Conservation (phyloP, 2,329 filamentous ascomycete species). For the Zalaria sp. region DNA sequence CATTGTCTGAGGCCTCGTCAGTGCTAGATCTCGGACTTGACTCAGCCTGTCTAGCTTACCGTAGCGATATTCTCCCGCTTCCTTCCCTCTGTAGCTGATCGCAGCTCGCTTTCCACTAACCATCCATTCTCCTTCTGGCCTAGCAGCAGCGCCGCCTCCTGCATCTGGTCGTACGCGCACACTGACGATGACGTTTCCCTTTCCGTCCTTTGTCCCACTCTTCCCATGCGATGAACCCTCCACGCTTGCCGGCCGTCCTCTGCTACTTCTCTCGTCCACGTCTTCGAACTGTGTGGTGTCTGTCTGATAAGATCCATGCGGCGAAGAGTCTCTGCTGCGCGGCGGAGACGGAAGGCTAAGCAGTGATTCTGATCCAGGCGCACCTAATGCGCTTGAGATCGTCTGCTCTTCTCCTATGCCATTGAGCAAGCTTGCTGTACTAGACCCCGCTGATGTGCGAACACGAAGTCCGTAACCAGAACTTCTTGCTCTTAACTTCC, state of each 20-base stretch:
- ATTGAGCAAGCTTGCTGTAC: constrained; percentile 63
- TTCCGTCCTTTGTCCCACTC: constrained; percentile 47
- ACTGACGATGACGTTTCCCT: constrained; percentile 92
- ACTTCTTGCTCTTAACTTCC: constrained; percentile 4
- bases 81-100: constrained; percentile 72
- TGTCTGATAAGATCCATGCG: constrained; percentile 83
- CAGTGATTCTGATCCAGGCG: constrained; percentile 58
- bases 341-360: constrained; percentile 69
- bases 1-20: constrained; percentile 55
- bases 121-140: constrained; percentile 73
- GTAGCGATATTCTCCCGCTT: constrained; percentile 86
- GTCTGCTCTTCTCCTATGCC: constrained; percentile 65
- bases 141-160: constrained; percentile 42
- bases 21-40: too few relatives aligned
- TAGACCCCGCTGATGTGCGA: constrained; percentile 29
- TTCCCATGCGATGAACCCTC: constrained; percentile 8
- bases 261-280: constrained; percentile 44
- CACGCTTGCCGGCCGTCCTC: constrained; percentile 14
- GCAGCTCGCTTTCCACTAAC: constrained; percentile 73
- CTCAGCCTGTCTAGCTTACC: constrained; percentile 39
- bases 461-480: constrained; percentile 33
- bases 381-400: constrained; percentile 45
- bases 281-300: constrained; percentile 85
- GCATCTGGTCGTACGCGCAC: constrained; percentile 83
- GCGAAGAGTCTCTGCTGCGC: constrained; percentile 81